These are phyloP conservation scores for Didymella keratinophila DNA, from an alignment of 2,329 filamentous ascomycete genomes.

Conservation along the genomic window DNA sequence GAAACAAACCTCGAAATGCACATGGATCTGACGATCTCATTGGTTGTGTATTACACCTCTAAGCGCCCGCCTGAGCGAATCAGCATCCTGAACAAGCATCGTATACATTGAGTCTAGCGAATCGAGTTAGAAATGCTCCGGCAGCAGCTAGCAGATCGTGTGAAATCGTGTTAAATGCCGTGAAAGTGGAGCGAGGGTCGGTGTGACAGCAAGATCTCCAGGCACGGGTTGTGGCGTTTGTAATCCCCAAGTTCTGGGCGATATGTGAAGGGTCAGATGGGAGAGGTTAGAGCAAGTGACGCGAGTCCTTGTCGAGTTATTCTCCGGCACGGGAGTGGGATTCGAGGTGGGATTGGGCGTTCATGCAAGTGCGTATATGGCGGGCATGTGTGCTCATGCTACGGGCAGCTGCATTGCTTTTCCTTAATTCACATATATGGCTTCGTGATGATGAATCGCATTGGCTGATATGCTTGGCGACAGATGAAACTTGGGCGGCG, in stretches of 20 bases:
- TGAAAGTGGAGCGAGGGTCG: conserved; percentile 4
- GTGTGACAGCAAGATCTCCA: conserved; percentile 10
- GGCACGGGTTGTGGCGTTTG: not conserved
- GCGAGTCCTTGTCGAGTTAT: too few relatives aligned
- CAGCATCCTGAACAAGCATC: not conserved
- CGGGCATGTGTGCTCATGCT: not conserved
- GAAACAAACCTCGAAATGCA: not conserved
- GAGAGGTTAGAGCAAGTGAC: not conserved
- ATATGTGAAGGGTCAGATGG: not conserved
- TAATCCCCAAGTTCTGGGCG: too few relatives aligned
- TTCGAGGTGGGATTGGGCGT: not conserved
- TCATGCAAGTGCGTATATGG: conserved; percentile 6
- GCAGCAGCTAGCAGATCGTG: not conserved
- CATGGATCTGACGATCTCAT: not conserved
- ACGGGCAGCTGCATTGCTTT: not conserved
- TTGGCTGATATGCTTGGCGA: not conserved
- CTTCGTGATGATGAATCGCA: not conserved
- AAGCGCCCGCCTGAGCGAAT: conserved; percentile 19
- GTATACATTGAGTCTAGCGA: conserved; percentile 2
- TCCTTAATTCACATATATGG: not conserved
- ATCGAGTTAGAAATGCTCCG: not conserved
- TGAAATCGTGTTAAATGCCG: not conserved
- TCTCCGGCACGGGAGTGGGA: too few relatives aligned
- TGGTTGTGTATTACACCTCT: conserved; percentile 9
- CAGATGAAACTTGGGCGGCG: not conserved